Conservation (phyloP, 129 eudicot genomes). For the Flaveria ramosissima region DNA sequence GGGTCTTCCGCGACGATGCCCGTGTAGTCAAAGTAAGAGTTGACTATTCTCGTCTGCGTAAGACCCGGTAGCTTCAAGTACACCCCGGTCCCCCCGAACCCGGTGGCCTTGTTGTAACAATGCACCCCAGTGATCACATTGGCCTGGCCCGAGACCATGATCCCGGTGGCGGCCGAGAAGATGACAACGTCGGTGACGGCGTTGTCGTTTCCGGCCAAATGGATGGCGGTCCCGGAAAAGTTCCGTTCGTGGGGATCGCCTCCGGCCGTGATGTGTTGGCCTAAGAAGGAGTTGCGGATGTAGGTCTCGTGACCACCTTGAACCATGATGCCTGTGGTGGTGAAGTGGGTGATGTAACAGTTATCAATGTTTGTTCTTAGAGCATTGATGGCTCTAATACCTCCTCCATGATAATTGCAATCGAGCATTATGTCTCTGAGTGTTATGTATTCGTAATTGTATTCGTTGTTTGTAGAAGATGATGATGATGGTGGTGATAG, state of each 20-base stretch:
- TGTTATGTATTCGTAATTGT: slow-evolving; percentile 67
- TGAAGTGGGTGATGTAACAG: slow-evolving; percentile 78
- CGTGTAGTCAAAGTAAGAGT: slow-evolving; percentile 77
- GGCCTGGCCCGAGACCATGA: slow-evolving; percentile 73
- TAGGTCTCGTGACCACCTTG: slow-evolving; percentile 87
- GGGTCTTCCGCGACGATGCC: slow-evolving; percentile 90
- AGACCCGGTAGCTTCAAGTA: slow-evolving; percentile 65
- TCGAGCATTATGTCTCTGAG: slow-evolving; percentile 70
- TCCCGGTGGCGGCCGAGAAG: slow-evolving; percentile 75
- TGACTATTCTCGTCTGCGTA: slow-evolving; percentile 77
- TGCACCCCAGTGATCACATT: slow-evolving; percentile 78
- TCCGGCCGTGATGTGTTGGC: slow-evolving; percentile 88
- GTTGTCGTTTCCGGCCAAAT: slow-evolving; percentile 72
- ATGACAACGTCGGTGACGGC: slow-evolving; percentile 75
- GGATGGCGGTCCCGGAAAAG: slow-evolving; percentile 78
- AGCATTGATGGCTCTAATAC: slow-evolving; percentile 59
- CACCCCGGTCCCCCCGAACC: slow-evolving; percentile 82
- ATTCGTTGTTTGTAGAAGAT: slow-evolving; percentile 25
- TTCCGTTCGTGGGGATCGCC: slow-evolving; percentile 54
- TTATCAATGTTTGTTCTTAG: slow-evolving; percentile 76
- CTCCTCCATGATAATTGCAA: slow-evolving; percentile 77
- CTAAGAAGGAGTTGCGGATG: slow-evolving; percentile 66
- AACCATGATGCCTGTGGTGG: slow-evolving; percentile 64
- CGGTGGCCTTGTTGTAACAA: slow-evolving; percentile 89
- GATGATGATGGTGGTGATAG: slow-evolving; percentile 42